Base-by-base conservation (phyloP, 495 filamentous ascomycete genomes). In the Poronia punctata region DNA sequence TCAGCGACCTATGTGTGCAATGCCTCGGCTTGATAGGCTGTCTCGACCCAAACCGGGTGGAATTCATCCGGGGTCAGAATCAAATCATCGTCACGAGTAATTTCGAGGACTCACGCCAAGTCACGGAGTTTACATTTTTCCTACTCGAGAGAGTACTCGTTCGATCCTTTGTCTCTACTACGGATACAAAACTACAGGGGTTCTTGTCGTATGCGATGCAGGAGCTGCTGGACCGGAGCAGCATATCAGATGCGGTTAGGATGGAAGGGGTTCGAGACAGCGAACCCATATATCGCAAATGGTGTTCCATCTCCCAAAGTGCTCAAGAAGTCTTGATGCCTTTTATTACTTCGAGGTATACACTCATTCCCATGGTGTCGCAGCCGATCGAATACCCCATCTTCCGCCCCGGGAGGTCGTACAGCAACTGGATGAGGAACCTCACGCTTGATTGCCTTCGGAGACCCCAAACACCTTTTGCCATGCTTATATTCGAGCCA, bases 161-260 rank as follows among this genome's bases (percentile, higher is more conserved):
- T 35, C 86, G 88, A 48, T 82, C 88, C 9, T 99, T 99, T 55
- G 66, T 90, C 23, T 90, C 88, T 2, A 82, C 84, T 7, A 88
- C 79, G 2, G 92, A 95, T 53, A 82, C 88, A 0, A 80, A 79
- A 52, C 74, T 85, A 12, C 89, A 95, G 55, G 86, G 87, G 1
- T 96, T 93, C 56, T 68, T 99, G 11, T 86, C 88, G 10, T 97
- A 80, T 56, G 84, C 81, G 2, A 95, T 97, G 82, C 92, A 99
- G 60, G 83, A 92, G 50, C 70, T 99, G 7, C 74, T 97, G 7
- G 81, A 79, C 38, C 77, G 80, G 43, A 81, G 81, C 53, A 77
- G 80, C 19, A 75, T 95, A 42, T 78, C 76, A 25, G 60, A 64
- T n/a, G 73, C 80, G 5, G 74, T 62, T 15, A 35, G 48, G n/a